Base-by-base conservation (phyloP, 371 early-diverging fungal species). In the Apophysomyces elegans region DNA sequence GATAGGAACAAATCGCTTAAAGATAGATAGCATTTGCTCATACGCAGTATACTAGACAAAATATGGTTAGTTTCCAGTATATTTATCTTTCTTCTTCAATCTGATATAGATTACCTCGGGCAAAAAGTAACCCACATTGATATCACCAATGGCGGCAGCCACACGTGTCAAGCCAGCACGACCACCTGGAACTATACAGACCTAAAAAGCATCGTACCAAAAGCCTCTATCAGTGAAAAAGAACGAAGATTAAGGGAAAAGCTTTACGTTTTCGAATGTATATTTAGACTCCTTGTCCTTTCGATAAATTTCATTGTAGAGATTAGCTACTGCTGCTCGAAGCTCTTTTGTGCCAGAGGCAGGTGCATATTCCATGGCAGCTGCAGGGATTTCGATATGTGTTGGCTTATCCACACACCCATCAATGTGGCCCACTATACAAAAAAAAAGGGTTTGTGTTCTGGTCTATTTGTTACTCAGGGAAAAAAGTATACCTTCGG, bases 131-230 rank as follows among this genome's bases (percentile, higher is more conserved):
- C 84, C 84, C n/a, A 84, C 84, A 37, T 81, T 76, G 37, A 80
- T 73, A 64, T 81, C 78, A 35, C 76, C 81, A n/a, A 84, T 76
- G 26, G 72, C 78, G 9, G 78, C 72, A 37, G 84, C 84, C 16
- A 84, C 81, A 41, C 84, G 71, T 3, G 84, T 81, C 72, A 84
- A 62, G 7, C 81, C 84, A 36, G 84, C 84, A 47, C 84, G 76
- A 57, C 84, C 84, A 67, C 84, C 84, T 14, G 84, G 84, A 11
- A 81, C 81, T 61, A 84, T 78, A 56, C 84, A 84, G 2, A 78
- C 76, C 76, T 76, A 54, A 41, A 45, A 46, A 47, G 16, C 46
- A 45, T 1, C 46, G 13, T 26, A 26, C 32, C 32, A 26, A 26
- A 2, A 26, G 32, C 32, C 32, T 26, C 32, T 26, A 26, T 26